Evolutionary conservation across 306 rosid species (phyloP).

Genomic region (Malus asiatica): DNA sequence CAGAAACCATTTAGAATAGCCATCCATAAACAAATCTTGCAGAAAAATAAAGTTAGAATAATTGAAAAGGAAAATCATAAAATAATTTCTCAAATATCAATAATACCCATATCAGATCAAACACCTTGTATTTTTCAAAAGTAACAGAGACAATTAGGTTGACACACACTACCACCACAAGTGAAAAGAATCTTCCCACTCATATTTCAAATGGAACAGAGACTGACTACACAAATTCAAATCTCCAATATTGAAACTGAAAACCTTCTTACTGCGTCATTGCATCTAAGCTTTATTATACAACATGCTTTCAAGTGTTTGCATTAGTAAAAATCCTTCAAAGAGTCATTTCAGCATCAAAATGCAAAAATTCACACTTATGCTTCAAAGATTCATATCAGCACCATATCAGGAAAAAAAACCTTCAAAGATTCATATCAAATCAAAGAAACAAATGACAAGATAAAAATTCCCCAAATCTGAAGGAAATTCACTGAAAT

Average conservation of each 20-base stretch:
- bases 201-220: neutral
- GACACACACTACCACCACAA: neutral
- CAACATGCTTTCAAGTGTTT: neutral
- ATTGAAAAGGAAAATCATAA: neutral
- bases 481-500: too few relatives aligned
- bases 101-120: conserved; percentile 54
- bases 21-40: conserved; percentile 2
- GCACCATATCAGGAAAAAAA: too few relatives aligned
- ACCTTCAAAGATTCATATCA: too few relatives aligned
- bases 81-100: neutral
- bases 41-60: neutral
- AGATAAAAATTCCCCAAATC: too few relatives aligned
- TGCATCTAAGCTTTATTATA: neutral
- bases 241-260: neutral
- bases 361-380: too few relatives aligned
- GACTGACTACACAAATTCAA: neutral
- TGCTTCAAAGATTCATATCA: too few relatives aligned
- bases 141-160: too few relatives aligned
- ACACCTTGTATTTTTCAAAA: too few relatives aligned
- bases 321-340: neutral
- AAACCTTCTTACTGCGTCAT: neutral
- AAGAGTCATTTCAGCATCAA: too few relatives aligned
- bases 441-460: too few relatives aligned
- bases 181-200: neutral
- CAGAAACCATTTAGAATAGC: conserved; percentile 13